These are phyloP conservation scores for Beauveria caledonica DNA, from an alignment of 2,329 filamentous ascomycete genomes.

Conservation along the genomic window DNA sequence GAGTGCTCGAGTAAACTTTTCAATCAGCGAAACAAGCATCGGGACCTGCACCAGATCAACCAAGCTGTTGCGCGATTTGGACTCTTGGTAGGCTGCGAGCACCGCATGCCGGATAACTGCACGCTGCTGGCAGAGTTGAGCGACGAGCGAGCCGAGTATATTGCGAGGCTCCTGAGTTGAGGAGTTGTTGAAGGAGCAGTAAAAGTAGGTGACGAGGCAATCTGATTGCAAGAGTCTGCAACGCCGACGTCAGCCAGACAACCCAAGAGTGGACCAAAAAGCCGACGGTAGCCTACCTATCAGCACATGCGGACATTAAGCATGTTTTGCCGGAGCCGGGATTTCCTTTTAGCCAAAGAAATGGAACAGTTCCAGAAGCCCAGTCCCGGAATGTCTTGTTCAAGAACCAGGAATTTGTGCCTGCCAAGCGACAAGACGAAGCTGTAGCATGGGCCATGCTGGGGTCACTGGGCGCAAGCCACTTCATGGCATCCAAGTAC, in stretches of 20 bases:
- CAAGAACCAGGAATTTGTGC: conserved; percentile 9
- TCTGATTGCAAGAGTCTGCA: neutral
- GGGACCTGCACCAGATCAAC: neutral
- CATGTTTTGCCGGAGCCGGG: conserved; percentile 10
- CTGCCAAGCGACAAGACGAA: neutral
- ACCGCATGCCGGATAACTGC: neutral
- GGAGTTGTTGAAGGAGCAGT: conserved; percentile 7
- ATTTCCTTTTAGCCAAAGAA: conserved; percentile 7
- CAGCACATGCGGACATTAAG: conserved; percentile 1
- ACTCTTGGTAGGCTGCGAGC: neutral
- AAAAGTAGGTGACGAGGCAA: conserved; percentile 4
- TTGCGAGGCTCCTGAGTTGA: conserved; percentile 4
- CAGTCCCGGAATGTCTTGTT: neutral
- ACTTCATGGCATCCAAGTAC: neutral
- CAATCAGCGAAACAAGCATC: neutral
- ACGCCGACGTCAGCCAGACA: neutral
- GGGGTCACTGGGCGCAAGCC: neutral
- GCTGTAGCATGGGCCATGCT: neutral
- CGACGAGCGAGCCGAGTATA: conserved; percentile 5
- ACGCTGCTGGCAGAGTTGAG: neutral
- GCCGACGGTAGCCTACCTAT: neutral
- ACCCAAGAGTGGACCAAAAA: neutral
- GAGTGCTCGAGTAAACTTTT: neutral
- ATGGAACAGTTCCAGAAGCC: neutral
- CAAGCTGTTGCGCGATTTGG: neutral